Percentiles rank a stretch among this genome's conserved stretches.
Evolutionary conservation across 805 yeast genomes (phyloP).

Genomic region (Dipodascopsis tothii): DNA sequence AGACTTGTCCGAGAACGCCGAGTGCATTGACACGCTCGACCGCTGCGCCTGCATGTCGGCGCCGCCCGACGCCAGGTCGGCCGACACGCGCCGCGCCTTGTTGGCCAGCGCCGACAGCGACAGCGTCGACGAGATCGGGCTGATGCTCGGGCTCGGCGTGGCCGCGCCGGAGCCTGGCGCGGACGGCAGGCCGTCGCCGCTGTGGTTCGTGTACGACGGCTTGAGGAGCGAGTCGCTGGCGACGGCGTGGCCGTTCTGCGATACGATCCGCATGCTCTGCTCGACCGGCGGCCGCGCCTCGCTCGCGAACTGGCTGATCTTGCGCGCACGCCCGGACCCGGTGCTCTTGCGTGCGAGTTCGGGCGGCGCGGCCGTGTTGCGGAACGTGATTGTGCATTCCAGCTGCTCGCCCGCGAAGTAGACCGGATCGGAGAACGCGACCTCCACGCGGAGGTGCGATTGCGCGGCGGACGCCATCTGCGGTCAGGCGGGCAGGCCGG

Average conservation of each 20-base stretch:
- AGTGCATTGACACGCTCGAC: neutral
- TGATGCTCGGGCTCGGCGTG: slow-evolving; percentile 5
- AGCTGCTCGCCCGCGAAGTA: slow-evolving; percentile 37
- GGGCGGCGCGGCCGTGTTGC: slow-evolving; percentile 22
- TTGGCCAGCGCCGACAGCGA: neutral
- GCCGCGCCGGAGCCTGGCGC: slow-evolving; percentile 9
- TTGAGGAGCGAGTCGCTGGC: neutral
- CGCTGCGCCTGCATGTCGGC: no score
- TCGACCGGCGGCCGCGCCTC: slow-evolving; percentile 7
- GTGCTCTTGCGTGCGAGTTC: neutral
- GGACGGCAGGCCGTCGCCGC: no score
- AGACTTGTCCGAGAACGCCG: neutral
- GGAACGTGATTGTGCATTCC: slow-evolving; percentile 30
- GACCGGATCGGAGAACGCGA: slow-evolving; percentile 32
- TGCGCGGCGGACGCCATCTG: slow-evolving; percentile 7
- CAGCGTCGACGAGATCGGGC: slow-evolving; percentile 1
- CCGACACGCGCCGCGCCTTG: no score
- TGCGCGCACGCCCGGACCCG: neutral
- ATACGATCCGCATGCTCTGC: neutral
- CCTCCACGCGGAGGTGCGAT: slow-evolving; percentile 29
- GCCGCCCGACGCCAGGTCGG: neutral
- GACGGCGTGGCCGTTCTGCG: neutral
- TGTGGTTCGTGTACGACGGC: slow-evolving; percentile 4
- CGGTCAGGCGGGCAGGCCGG: no score
- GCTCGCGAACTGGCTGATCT: slow-evolving; percentile 3